Percentiles rank a stretch among this genome's conserved stretches.
Conservation (phyloP, 352 stramenopile species). For the Globisporangium heterothallicum region DNA sequence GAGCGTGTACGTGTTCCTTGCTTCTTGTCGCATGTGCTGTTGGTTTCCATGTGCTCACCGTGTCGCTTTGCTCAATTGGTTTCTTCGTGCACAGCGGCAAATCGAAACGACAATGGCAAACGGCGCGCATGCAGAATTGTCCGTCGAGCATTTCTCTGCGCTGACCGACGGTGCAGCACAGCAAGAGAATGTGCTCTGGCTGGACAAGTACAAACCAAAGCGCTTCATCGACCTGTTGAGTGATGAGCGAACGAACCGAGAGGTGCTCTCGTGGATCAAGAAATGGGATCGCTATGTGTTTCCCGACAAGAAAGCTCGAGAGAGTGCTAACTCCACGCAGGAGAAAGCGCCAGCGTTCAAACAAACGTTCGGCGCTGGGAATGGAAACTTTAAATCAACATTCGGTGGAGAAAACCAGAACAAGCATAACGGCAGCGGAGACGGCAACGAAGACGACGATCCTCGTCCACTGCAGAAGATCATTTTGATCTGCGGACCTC, state of each 20-base stretch:
- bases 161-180: not conserved
- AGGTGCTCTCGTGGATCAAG: slow-evolving; percentile 94
- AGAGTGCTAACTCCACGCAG: not conserved
- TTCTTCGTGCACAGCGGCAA: slow-evolving; percentile 36
- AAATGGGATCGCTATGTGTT: slow-evolving; percentile 97
- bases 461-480: slow-evolving; percentile 74
- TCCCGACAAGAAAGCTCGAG: slow-evolving; percentile 40
- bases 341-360: slow-evolving; percentile 8
- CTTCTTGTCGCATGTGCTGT: not conserved
- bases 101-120: slow-evolving; percentile 53
- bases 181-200: slow-evolving; percentile 79
- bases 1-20: slow-evolving; percentile 27
- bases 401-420: not conserved
- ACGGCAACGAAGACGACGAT: slow-evolving; percentile 21
- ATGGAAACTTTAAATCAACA: slow-evolving; percentile 8
- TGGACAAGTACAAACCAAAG: slow-evolving; percentile 96
- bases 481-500: slow-evolving; percentile 94
- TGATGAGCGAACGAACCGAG: slow-evolving; percentile 95
- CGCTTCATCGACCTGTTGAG: slow-evolving; percentile 94
- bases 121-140: slow-evolving; percentile 15
- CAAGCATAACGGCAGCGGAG: slow-evolving; percentile 10
- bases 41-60: not conserved
- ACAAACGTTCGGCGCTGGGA: slow-evolving; percentile 4
- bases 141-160: not conserved
- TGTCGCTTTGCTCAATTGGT: not conserved